A percentile compares a stretch with the other conserved stretches of the same genome.
phyloP scores from a whole-genome alignment of 169 alveolate genomes.

The Fabrea salina region DNA sequence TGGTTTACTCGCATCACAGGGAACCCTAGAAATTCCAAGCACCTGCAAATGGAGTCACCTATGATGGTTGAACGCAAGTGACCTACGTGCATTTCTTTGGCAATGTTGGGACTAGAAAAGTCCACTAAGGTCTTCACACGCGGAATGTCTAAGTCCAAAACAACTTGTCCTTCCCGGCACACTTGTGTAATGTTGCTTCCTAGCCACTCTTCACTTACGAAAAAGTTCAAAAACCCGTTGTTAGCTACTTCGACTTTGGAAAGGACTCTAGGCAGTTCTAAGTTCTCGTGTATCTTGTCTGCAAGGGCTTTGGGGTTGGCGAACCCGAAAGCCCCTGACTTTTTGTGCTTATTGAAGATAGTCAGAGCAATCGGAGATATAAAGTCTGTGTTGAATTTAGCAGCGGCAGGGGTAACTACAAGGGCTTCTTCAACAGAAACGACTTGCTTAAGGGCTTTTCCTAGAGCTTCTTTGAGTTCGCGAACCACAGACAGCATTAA shows the following conservation, averaged over 20 bases:
- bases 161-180: background rate
- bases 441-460: background rate
- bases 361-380: conserved; percentile 23
- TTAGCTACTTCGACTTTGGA: background rate
- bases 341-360: conserved; percentile 21
- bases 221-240: conserved; percentile 24
- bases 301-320: background rate
- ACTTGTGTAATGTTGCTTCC: background rate
- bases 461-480: background rate
- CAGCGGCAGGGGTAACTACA: conserved; percentile 23
- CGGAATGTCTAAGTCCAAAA: background rate
- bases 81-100: conserved; percentile 99
- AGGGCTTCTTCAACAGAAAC: background rate
- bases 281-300: background rate
- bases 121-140: conserved; percentile 84
- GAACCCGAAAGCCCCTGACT: conserved; percentile 12
- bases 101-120: conserved; percentile 99
- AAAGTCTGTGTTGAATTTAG: conserved; percentile 27
- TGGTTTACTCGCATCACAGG: conserved; percentile 89
- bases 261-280: background rate
- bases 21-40: conserved; percentile 86
- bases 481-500: conserved; percentile 3
- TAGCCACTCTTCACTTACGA: background rate
- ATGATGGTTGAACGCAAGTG: conserved; percentile 97
- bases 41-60: conserved; percentile 95